Evolutionary conservation across 176 grass and related monocot species (phyloP).

Genomic region (Aegilops longissima): DNA sequence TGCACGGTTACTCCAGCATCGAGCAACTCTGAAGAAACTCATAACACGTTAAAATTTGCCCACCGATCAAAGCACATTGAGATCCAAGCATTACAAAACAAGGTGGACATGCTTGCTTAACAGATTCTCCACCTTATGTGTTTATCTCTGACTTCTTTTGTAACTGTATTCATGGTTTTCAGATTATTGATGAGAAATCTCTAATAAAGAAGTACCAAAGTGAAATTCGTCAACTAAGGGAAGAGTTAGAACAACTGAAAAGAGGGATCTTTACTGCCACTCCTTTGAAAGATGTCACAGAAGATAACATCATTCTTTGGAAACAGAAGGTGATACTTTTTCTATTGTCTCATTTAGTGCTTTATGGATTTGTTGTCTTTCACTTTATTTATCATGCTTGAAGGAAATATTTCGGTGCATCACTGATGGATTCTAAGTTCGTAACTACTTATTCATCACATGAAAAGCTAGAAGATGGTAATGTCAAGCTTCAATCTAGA

Average conservation of each 20-base stretch:
- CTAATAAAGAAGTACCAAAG: constrained; percentile 99
- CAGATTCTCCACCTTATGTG: constrained; percentile 7
- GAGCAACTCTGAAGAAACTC: constrained; percentile 97
- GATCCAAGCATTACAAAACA: constrained; percentile 97
- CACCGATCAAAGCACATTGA: constrained; percentile 95
- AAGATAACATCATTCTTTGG: constrained; percentile 87
- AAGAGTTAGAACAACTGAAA: constrained; percentile 94
- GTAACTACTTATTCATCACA: constrained; percentile 49
- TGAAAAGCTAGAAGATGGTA: constrained; percentile 98
- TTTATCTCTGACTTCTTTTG: constrained; percentile 8
- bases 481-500: constrained; percentile 90
- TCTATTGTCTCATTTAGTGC: constrained; percentile 7
- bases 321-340: constrained; percentile 82
- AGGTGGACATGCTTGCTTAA: constrained; percentile 55
- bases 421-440: constrained; percentile 20
- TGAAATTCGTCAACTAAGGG: constrained; percentile 90
- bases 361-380: neutral
- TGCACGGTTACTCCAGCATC: constrained; percentile 98
- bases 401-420: constrained; percentile 17
- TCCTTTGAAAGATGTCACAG: constrained; percentile 61
- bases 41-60: constrained; percentile 96
- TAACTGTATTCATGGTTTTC: constrained; percentile 32
- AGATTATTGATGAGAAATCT: constrained; percentile 99
- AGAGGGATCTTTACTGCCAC: constrained; percentile 79
- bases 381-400: constrained; percentile 16